phyloP scores from a whole-genome alignment of 139 green algal species.

The Chlamydomonas applanata region DNA sequence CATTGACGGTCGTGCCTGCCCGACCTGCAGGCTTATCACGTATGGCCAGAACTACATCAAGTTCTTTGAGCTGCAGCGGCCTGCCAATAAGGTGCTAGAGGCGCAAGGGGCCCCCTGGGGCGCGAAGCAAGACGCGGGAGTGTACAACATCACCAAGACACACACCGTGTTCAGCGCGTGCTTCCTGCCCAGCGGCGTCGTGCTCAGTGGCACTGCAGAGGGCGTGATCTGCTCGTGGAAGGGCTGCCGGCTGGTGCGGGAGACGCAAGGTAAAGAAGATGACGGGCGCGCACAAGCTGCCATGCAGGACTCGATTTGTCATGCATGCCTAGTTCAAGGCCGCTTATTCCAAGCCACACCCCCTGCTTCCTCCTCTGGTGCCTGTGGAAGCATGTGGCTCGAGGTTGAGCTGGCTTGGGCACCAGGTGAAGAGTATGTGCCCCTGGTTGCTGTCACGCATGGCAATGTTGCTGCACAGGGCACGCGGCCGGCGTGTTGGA shows the following conservation, averaged over 20 bases:
- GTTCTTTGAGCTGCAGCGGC: conserved; percentile 29
- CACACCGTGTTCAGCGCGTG: conserved; percentile 45
- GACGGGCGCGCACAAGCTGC: too few relatives aligned
- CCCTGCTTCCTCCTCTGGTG: too few relatives aligned
- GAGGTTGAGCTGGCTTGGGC: too few relatives aligned
- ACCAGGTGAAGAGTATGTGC: too few relatives aligned
- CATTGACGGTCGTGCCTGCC: too few relatives aligned
- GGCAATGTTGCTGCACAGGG: not conserved
- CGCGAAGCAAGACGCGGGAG: conserved; percentile 6
- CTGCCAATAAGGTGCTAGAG: not conserved
- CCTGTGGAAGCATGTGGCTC: too few relatives aligned
- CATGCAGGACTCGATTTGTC: too few relatives aligned
- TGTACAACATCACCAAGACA: conserved; percentile 24
- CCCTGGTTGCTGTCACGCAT: too few relatives aligned
- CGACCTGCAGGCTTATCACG: conserved; percentile 51
- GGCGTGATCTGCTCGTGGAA: conserved; percentile 50
- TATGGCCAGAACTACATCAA: conserved; percentile 66
- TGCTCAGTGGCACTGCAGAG: conserved; percentile 47
- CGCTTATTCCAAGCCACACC: too few relatives aligned
- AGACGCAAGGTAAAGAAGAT: conserved; percentile 26
- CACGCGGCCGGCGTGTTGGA: conserved; percentile 15
- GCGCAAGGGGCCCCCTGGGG: not conserved
- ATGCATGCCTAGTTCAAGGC: too few relatives aligned
- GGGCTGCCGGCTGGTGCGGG: conserved; percentile 7
- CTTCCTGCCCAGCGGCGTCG: conserved; percentile 49